phyloP scores from a whole-genome alignment of 2,329 filamentous ascomycete species.

The Botrytis squamosa region DNA sequence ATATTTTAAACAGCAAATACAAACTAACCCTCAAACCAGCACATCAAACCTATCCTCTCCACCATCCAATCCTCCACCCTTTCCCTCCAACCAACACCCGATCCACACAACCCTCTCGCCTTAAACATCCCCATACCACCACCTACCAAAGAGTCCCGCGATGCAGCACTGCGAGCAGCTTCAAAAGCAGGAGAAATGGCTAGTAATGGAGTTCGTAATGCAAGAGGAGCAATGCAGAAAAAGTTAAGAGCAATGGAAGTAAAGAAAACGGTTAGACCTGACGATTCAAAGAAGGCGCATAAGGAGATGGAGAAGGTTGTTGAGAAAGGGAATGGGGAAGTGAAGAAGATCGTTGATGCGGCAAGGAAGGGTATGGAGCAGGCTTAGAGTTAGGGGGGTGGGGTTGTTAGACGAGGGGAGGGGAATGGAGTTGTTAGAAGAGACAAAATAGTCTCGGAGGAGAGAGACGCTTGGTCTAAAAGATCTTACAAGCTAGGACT shows the following conservation, averaged over 20 bases:
- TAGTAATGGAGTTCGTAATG: slow-evolving; percentile 34
- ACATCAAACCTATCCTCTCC: slow-evolving; percentile 53
- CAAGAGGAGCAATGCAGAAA: slow-evolving; percentile 41
- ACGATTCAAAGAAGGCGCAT: slow-evolving; percentile 43
- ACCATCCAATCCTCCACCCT: slow-evolving; percentile 52
- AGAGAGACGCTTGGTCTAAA: not conserved
- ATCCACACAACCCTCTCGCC: slow-evolving; percentile 49
- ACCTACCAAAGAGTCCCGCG: slow-evolving; percentile 55
- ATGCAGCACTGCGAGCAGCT: slow-evolving; percentile 37
- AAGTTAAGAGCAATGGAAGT: slow-evolving; percentile 40
- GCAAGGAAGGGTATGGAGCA: slow-evolving; percentile 41
- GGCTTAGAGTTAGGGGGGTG: slow-evolving; percentile 18
- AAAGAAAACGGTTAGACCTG: slow-evolving; percentile 39
- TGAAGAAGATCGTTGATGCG: slow-evolving; percentile 41
- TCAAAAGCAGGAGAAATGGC: slow-evolving; percentile 39
- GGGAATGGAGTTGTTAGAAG: not conserved
- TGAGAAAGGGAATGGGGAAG: slow-evolving; percentile 38
- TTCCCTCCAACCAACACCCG: slow-evolving; percentile 50
- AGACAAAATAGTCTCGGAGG: not conserved
- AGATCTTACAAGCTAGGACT: not conserved
- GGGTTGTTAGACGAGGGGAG: not conserved
- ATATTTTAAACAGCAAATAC: not conserved
- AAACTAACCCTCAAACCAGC: slow-evolving; percentile 39
- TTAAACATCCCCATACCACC: slow-evolving; percentile 56
- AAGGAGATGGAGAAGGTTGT: slow-evolving; percentile 43